A percentile compares a stretch with the other conserved stretches of the same genome.
Evolutionary conservation across 2,329 filamentous ascomycete species (phyloP).

Genomic region (Myriosclerotinia scirpicola): DNA sequence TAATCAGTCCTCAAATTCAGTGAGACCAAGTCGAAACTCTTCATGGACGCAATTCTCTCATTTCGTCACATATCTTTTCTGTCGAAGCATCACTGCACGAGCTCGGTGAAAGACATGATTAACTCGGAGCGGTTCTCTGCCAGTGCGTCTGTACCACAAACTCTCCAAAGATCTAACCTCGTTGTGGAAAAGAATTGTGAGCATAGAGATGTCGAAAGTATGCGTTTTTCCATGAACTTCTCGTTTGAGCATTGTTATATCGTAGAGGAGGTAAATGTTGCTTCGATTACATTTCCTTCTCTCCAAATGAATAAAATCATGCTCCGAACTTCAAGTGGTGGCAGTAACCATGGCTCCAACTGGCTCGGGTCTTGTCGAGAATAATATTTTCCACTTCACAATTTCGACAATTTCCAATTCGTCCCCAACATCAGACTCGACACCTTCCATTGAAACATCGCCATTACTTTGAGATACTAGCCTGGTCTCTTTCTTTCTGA

Average conservation of each 20-base stretch:
- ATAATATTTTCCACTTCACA: conserved; percentile 82
- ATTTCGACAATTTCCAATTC: conserved; percentile 80
- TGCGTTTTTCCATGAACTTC: too few relatives aligned
- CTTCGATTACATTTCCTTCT: neutral
- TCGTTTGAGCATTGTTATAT: neutral
- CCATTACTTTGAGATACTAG: conserved; percentile 26
- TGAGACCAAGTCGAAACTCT: neutral
- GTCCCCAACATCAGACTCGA: conserved; percentile 77
- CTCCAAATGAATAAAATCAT: too few relatives aligned
- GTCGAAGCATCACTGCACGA: neutral
- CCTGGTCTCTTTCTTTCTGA: conserved; percentile 54
- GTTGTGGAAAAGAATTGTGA: too few relatives aligned
- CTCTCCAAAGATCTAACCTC: neutral
- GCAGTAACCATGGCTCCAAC: conserved; percentile 51
- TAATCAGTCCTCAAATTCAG: too few relatives aligned
- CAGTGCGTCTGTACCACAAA: neutral
- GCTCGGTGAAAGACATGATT: neutral
- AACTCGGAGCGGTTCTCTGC: neutral
- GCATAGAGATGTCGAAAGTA: neutral
- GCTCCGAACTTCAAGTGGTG: neutral
- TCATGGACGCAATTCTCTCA: neutral
- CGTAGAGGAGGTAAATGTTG: neutral
- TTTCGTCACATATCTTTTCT: neutral
- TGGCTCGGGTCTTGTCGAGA: conserved; percentile 81
- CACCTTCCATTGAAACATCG: conserved; percentile 39